Percentiles rank a stretch among this genome's conserved stretches.
Evolutionary conservation across 306 rosid species (phyloP).

Genomic region (Astragalus membranaceus): DNA sequence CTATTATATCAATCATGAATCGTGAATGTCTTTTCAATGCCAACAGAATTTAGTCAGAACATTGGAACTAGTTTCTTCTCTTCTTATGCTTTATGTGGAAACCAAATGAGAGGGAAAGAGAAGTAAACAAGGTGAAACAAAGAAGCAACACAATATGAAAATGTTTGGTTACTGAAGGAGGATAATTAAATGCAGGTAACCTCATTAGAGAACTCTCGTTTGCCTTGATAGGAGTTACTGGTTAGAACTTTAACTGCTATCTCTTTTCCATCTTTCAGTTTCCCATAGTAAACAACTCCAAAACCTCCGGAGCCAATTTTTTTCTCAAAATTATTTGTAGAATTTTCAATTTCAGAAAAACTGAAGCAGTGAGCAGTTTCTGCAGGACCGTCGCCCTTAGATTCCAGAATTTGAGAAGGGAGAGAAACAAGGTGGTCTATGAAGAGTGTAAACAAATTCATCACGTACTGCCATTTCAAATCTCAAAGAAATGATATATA

Average conservation of each 20-base stretch:
- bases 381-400: slow-evolving; percentile 47
- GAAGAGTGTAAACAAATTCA: slow-evolving; percentile 20
- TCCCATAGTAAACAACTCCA: slow-evolving; percentile 86
- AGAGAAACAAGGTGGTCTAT: slow-evolving; percentile 38
- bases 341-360: slow-evolving; percentile 57
- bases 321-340: slow-evolving; percentile 71
- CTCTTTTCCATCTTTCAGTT: slow-evolving; percentile 67
- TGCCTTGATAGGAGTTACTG: slow-evolving; percentile 86
- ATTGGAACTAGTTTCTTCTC: not conserved
- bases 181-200: slow-evolving; percentile 34
- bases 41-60: not conserved
- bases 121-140: not conserved
- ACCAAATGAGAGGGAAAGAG: not conserved
- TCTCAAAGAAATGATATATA: not conserved
- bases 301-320: slow-evolving; percentile 94
- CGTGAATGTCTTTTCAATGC: too few relatives aligned
- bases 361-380: slow-evolving; percentile 82
- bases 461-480: slow-evolving; percentile 20
- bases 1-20: not conserved
- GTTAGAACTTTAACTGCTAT: slow-evolving; percentile 89
- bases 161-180: slow-evolving; percentile 1
- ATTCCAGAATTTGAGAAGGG: slow-evolving; percentile 38
- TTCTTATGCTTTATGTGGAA: not conserved
- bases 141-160: not conserved
- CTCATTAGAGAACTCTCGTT: slow-evolving; percentile 94